phyloP scores from a whole-genome alignment of 345 rosid genomes.

The Syzygium aromaticum region DNA sequence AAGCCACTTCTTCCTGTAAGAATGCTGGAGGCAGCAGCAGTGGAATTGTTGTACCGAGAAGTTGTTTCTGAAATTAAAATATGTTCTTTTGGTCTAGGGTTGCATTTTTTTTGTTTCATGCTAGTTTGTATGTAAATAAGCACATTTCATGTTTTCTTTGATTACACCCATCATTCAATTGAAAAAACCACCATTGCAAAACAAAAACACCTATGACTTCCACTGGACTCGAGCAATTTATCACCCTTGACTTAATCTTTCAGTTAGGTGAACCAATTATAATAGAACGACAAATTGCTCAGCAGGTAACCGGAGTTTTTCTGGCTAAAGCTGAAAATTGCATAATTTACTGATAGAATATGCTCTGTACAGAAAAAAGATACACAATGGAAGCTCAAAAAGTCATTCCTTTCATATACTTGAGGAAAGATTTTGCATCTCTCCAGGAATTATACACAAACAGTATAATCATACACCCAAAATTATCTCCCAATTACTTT shows the following conservation, averaged over 20 bases:
- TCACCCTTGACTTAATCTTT: not conserved
- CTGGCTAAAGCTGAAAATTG: not conserved
- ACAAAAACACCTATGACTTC: not conserved
- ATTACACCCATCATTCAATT: not conserved
- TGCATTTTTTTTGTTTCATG: not conserved
- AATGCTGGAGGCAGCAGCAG: conserved; percentile 13
- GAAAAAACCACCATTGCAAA: not conserved
- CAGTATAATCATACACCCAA: not conserved
- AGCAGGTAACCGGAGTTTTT: not conserved
- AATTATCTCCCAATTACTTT: not conserved
- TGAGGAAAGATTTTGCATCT: not conserved
- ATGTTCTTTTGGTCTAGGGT: not conserved
- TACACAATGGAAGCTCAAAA: not conserved
- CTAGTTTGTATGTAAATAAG: not conserved
- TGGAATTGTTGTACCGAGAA: conserved; percentile 11
- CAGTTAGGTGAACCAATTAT: not conserved
- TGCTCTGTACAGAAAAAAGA: not conserved
- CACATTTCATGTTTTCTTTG: not conserved
- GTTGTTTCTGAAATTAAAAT: conserved; percentile 6
- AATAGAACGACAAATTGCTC: not conserved
- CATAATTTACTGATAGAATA: not conserved
- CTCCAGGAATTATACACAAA: not conserved
- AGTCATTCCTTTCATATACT: not conserved
- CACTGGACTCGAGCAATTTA: not conserved
- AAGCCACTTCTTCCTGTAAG: conserved; percentile 24